Percentiles rank a stretch among this genome's conserved stretches.
These are phyloP conservation scores for Boletus reticuloceps DNA, from an alignment of 768 basidiomycete species.

Conservation along the genomic window DNA sequence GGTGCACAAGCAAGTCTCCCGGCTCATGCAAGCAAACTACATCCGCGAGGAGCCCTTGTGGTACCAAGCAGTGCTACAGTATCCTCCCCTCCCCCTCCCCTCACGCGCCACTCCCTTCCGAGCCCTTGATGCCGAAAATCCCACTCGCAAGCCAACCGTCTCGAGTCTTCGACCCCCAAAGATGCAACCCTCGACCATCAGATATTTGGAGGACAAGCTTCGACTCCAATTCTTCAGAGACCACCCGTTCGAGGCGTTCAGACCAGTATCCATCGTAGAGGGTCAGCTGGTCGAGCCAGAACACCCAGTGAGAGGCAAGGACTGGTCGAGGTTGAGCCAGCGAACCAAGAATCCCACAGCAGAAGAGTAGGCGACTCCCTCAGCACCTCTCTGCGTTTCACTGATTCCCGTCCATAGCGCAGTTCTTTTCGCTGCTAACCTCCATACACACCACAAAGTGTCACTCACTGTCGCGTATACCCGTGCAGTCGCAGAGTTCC, in stretches of 20 bases:
- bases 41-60: conserved; percentile 71
- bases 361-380: conserved; percentile 73
- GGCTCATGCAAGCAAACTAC: conserved; percentile 67
- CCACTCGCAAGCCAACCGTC: conserved; percentile 21
- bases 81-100: conserved; percentile 87
- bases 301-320: conserved; percentile 53
- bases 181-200: conserved; percentile 55
- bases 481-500: conserved; percentile 79
- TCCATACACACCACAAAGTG: conserved; percentile 61
- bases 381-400: background rate
- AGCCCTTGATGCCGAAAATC: conserved; percentile 43
- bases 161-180: conserved; percentile 35
- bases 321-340: conserved; percentile 82
- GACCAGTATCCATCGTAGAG: conserved; percentile 77
- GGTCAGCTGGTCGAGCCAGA: conserved; percentile 51
- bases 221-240: conserved; percentile 92
- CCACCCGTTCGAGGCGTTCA: conserved; percentile 94
- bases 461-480: conserved; percentile 81
- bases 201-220: conserved; percentile 82
- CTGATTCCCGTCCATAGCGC: conserved; percentile 47
- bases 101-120: conserved; percentile 59
- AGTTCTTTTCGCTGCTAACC: conserved; percentile 75
- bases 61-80: conserved; percentile 80
- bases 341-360: conserved; percentile 77
- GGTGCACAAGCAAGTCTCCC: conserved; percentile 84